A percentile compares a stretch with the other conserved stretches of the same genome.
These are phyloP conservation scores for Suhomyces tanzawaensis DNA, from an alignment of 805 yeast species.

Conservation along the genomic window DNA sequence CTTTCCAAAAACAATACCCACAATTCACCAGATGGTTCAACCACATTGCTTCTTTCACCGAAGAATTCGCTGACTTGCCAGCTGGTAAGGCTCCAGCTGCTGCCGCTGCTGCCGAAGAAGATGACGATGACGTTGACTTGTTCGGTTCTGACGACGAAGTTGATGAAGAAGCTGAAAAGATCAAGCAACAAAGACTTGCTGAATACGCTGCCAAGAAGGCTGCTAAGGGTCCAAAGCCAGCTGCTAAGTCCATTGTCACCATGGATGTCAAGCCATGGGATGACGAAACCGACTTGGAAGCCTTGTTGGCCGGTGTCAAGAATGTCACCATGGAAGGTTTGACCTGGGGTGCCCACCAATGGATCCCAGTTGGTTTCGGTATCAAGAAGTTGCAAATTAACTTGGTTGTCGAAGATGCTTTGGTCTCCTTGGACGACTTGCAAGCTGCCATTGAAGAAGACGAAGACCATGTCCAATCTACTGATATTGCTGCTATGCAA, in stretches of 20 bases:
- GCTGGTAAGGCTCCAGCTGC: conserved; percentile 67
- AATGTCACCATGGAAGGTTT: conserved; percentile 87
- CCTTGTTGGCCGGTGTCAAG: conserved; percentile 84
- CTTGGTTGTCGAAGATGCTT: conserved; percentile 96
- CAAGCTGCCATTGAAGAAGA: conserved; percentile 77
- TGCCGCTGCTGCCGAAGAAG: conserved; percentile 53
- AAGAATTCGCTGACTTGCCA: conserved; percentile 78
- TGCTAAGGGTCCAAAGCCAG: conserved; percentile 94
- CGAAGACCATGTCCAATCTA: conserved; percentile 99
- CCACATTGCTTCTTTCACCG: conserved; percentile 93
- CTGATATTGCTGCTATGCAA: conserved; percentile 98
- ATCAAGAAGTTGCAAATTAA: conserved; percentile 98
- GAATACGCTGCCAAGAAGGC: conserved; percentile 98
- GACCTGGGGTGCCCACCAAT: conserved; percentile 96
- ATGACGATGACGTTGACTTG: conserved; percentile 82
- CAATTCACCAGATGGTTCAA: conserved; percentile 97
- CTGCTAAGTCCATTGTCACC: conserved; percentile 97
- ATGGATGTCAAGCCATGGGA: conserved; percentile 99
- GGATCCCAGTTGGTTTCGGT: conserved; percentile 98
- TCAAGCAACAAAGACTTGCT: conserved; percentile 97
- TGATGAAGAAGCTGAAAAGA: conserved; percentile 95
- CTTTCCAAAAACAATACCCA: conserved; percentile 90
- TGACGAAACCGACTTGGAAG: conserved; percentile 95
- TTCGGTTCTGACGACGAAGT: conserved; percentile 94
- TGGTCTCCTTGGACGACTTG: conserved; percentile 90